A percentile compares a stretch with the other conserved stretches of the same genome.
Evolutionary conservation across 2,329 filamentous ascomycete genomes (phyloP).

Genomic region (Penicillium sp.): DNA sequence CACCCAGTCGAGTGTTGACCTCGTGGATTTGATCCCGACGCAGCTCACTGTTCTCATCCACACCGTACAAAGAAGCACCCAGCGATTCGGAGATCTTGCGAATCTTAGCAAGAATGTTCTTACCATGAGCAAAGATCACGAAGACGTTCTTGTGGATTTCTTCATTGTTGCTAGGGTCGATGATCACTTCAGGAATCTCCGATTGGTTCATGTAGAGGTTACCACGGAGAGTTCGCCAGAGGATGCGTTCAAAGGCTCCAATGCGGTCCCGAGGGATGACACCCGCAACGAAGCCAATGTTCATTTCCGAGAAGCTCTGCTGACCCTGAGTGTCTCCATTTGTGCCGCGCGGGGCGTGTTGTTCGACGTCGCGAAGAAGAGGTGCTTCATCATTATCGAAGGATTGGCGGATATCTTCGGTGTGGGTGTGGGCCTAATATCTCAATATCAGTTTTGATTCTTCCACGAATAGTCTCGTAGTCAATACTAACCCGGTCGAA

Average conservation of each 20-base stretch:
- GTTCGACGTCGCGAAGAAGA: slow-evolving; percentile 89
- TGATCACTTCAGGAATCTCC: slow-evolving; percentile 90
- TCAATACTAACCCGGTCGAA: slow-evolving; percentile 73
- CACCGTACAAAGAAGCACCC: slow-evolving; percentile 92
- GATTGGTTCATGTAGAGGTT: slow-evolving; percentile 99
- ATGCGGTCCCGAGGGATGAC: slow-evolving; percentile 94
- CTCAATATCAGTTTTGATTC: slow-evolving; percentile 10
- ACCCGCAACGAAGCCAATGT: slow-evolving; percentile 97
- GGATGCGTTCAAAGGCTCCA: slow-evolving; percentile 92
- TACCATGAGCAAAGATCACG: slow-evolving; percentile 98
- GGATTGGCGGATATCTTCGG: slow-evolving; percentile 93
- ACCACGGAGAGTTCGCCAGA: slow-evolving; percentile 95
- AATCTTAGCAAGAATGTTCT: slow-evolving; percentile 98
- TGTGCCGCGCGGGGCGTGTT: slow-evolving; percentile 66
- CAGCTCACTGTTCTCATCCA: slow-evolving; percentile 96
- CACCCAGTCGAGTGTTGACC: slow-evolving; percentile 89
- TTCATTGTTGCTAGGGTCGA: slow-evolving; percentile 92
- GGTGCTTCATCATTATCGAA: slow-evolving; percentile 89
- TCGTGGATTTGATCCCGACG: slow-evolving; percentile 95
- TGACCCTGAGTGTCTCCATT: slow-evolving; percentile 72
- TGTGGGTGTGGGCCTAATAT: slow-evolving; percentile 80
- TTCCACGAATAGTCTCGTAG: background rate
- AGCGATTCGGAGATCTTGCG: slow-evolving; percentile 98
- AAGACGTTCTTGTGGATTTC: slow-evolving; percentile 96
- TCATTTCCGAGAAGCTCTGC: slow-evolving; percentile 93